Base-by-base conservation (phyloP, 1,139 yeast genomes). In the Saccharomyces hybrid region DNA sequence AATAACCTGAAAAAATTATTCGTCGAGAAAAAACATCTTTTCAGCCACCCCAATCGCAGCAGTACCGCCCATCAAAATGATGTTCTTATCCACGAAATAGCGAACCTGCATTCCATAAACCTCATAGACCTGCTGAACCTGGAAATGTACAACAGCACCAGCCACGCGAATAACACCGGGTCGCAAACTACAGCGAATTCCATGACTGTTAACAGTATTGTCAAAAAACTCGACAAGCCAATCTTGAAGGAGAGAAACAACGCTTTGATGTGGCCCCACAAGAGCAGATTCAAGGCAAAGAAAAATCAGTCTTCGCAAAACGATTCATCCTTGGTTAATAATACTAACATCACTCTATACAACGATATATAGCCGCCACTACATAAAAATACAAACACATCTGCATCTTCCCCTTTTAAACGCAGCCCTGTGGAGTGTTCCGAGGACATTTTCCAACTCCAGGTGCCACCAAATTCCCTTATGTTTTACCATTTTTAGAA, bases 251-350 rank as follows among this genome's bases (percentile, higher is more conserved):
- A 59, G 42, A 60, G 61, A 29, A 60, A 63, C 50, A 57, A 53
- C 24, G 48, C 59, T 12, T 34, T 65, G 26, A 48, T 50, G 4
- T 68, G 71, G 71, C 71, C 71, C 4, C 44, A 38, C 21, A 38
- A 38, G 19, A 16, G 12, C 11, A 38, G 44, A 38, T 16, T 16
- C 19, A 38, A 38, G 4, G 26, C 44, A 9, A 38, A 38, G 3
- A 38, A 16, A 16, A 38, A 38, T 7, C 44, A 38, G 6, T n/a
- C 24, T 19, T 16, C 24, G 44, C 44, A 19, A 5, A 16, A 19
- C 26, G 24, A 19, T 7, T 4, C 26, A 38, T 38, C 44, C 2
- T 19, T 38, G 19, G 9, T 11, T 3, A 38, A 38, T 19, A 38
- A 38, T 38, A 16, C 44, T 4, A 16, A 38, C 12, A 38, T 38